Base-by-base conservation (phyloP, 257 asterid species). In the Jacaranda mimosifolia region DNA sequence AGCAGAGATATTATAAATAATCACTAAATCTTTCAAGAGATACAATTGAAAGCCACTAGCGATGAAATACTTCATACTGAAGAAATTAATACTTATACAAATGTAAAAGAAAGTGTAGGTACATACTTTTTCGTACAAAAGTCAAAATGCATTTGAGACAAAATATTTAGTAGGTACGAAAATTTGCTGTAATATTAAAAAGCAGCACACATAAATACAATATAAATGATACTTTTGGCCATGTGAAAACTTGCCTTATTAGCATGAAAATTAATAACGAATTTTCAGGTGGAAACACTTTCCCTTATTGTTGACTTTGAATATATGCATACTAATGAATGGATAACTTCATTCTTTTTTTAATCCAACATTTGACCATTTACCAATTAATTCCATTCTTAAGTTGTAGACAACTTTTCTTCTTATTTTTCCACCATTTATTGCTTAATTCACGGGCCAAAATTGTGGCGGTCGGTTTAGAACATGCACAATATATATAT, bases 401-500 rank as follows among this genome's bases (percentile, higher is more conserved):
- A 11, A 53, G 38, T 39, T 43, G 6, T 0, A 26, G 1, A 15
- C 32, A 26, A 26, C 26, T 32, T 5, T 26, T 35, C 9, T 51
- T 52, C 77, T 57, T 42, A 68, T 19, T 42, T 52, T 52, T 3
- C 71, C 79, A 56, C 70, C 19, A 43, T 73, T 58, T 48, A 14
- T 49, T 73, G 83, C 79, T 57, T 35, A 53, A 79, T 72, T 73
- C 53, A 39, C 71, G 83, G 82, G 6, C 56, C 1, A 53, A 52
- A 51, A 1, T 51, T 49, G 65, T 65, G 53, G 19, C 63, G 39
- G 12, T 35, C 51, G 13, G 18, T 52, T 53, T 3, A 9, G 18
- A 9, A 67, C 40, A n/a, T 18, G 71, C 55, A 36, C 19, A 38
- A 63, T 38, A 32, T 26, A 26, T 26, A 0, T 26, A 26, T 2